Evolutionary conservation across 2,329 filamentous ascomycete genomes (phyloP).

Genomic region (Cladosporium sp.): DNA sequence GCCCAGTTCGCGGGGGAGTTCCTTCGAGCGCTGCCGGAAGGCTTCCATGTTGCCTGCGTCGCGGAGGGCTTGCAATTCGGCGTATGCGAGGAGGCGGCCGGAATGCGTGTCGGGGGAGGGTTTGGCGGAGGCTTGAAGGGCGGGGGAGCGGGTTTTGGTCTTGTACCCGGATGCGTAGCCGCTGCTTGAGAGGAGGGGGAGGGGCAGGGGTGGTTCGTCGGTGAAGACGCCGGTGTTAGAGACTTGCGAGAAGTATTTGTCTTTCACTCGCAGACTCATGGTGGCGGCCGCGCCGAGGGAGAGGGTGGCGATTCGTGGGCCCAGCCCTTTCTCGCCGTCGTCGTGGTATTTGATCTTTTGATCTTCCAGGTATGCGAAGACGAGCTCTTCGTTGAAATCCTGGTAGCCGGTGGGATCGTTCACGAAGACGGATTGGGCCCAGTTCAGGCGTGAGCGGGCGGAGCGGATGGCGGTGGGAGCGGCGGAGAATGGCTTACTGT

Average conservation of each 20-base stretch:
- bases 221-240: constrained; percentile 33
- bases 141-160: constrained; percentile 8
- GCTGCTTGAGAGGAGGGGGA: background rate
- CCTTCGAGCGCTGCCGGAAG: constrained; percentile 22
- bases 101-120: constrained; percentile 29
- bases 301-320: constrained; percentile 58
- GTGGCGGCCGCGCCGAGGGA: constrained; percentile 55
- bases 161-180: constrained; percentile 15
- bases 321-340: constrained; percentile 61
- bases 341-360: constrained; percentile 63
- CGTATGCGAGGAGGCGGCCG: constrained; percentile 30
- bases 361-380: constrained; percentile 59
- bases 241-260: constrained; percentile 41
- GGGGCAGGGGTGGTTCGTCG: constrained; percentile 24
- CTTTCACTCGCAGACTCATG: constrained; percentile 58
- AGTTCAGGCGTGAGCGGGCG: constrained; percentile 51
- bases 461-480: constrained; percentile 46
- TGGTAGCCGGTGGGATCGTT: constrained; percentile 23
- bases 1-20: constrained; percentile 36
- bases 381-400: constrained; percentile 61
- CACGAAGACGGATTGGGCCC: constrained; percentile 44
- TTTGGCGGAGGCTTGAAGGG: constrained; percentile 20
- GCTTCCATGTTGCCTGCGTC: background rate
- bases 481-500: constrained; percentile 47
- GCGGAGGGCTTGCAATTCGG: constrained; percentile 25